Conservation (phyloP, 768 basidiomycete genomes). For the Tephrocybe sp. region DNA sequence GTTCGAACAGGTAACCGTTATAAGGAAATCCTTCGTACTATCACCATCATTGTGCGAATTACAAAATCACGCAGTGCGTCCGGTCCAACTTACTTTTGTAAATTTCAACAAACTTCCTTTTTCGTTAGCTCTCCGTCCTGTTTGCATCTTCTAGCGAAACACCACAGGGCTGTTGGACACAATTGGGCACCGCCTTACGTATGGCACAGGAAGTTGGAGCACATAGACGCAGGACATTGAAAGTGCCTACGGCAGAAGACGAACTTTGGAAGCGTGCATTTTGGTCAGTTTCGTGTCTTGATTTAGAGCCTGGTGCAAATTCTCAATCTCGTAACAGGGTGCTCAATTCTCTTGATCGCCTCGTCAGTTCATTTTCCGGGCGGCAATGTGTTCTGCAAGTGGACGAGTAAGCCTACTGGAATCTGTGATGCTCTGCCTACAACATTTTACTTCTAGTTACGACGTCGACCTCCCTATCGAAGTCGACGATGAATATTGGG, state of each 20-base stretch:
- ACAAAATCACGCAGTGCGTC: slow-evolving; percentile 63
- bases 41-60: slow-evolving; percentile 68
- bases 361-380: slow-evolving; percentile 50
- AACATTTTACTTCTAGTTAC: slow-evolving; percentile 46
- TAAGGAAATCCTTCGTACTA: slow-evolving; percentile 55
- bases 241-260: slow-evolving; percentile 46
- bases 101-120: not conserved
- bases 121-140: slow-evolving; percentile 41
- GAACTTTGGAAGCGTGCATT: slow-evolving; percentile 76
- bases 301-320: not conserved
- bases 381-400: slow-evolving; percentile 73
- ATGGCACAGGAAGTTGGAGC: slow-evolving; percentile 74
- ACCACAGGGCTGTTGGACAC: slow-evolving; percentile 59
- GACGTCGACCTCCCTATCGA: slow-evolving; percentile 65
- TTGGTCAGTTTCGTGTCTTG: slow-evolving; percentile 36
- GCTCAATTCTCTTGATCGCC: slow-evolving; percentile 46
- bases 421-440: not conserved
- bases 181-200: slow-evolving; percentile 66
- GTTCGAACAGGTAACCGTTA: slow-evolving; percentile 62
- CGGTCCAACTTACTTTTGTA: slow-evolving; percentile 15
- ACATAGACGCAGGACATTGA: slow-evolving; percentile 43
- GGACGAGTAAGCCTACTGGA: slow-evolving; percentile 55
- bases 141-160: slow-evolving; percentile 47
- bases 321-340: slow-evolving; percentile 33
- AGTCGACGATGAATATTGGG: slow-evolving; percentile 75